Conservation (phyloP, 1,284 basidiomycete genomes). For the Austroboletus rostrupii region DNA sequence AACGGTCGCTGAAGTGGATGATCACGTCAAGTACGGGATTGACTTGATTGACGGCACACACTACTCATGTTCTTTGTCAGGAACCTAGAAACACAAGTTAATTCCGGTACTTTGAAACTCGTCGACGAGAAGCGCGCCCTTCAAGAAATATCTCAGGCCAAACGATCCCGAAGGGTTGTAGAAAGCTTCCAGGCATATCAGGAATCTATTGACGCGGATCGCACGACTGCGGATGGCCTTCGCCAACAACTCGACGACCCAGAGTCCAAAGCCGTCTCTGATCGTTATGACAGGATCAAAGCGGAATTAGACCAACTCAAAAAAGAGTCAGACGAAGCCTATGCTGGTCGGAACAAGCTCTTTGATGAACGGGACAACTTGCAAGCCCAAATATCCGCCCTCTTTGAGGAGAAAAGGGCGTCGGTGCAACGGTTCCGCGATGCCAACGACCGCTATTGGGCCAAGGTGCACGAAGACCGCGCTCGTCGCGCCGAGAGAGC, state of each 20-base stretch:
- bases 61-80: conserved; percentile 38
- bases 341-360: conserved; percentile 79
- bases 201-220: conserved; percentile 79
- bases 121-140: conserved; percentile 96
- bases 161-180: conserved; percentile 67
- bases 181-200: conserved; percentile 81
- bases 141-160: conserved; percentile 76
- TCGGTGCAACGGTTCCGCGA: conserved; percentile 70
- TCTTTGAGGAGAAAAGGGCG: conserved; percentile 81
- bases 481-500: conserved; percentile 78
- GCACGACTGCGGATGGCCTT: conserved; percentile 74
- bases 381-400: conserved; percentile 66
- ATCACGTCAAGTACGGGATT: conserved; percentile 70
- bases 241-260: conserved; percentile 89
- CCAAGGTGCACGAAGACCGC: conserved; percentile 81
- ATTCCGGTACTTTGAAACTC: conserved; percentile 89
- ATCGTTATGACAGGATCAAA: conserved; percentile 82
- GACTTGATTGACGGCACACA: background rate
- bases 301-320: conserved; percentile 84
- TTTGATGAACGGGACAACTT: conserved; percentile 84
- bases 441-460: conserved; percentile 76
- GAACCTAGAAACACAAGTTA: conserved; percentile 83
- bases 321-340: conserved; percentile 83
- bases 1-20: conserved; percentile 84
- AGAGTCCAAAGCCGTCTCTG: conserved; percentile 77